Conservation (phyloP, 2,329 filamentous ascomycete genomes). For the Xylariales sp. region DNA sequence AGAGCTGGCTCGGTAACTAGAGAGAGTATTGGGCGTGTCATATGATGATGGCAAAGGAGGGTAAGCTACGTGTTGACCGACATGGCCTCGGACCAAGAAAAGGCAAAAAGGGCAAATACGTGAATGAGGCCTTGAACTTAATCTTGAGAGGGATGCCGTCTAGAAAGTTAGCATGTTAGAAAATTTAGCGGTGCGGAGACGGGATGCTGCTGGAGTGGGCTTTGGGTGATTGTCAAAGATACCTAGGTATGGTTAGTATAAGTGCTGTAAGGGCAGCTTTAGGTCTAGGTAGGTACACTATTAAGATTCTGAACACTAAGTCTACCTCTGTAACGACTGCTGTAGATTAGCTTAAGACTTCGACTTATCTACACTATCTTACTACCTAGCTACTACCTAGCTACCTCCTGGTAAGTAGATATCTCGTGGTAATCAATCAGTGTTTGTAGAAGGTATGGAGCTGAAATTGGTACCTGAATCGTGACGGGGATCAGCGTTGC, state of each 20-base stretch:
- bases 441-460: neutral
- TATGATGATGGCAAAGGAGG: neutral
- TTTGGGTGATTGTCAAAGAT: neutral
- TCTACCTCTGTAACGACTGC: too few species aligned
- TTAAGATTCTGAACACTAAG: too few species aligned
- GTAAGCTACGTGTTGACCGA: constrained; percentile 14
- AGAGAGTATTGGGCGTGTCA: neutral
- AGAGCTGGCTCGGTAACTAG: neutral
- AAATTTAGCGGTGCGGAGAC: constrained; percentile 24
- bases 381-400: too few species aligned
- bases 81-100: neutral
- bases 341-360: too few species aligned
- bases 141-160: neutral
- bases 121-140: neutral
- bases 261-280: too few species aligned
- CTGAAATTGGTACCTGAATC: constrained; percentile 22
- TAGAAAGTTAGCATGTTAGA: too few species aligned
- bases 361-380: neutral
- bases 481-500: constrained; percentile 11
- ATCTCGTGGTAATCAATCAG: too few species aligned
- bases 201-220: constrained; percentile 7
- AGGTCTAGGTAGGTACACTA: too few species aligned
- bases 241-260: too few species aligned
- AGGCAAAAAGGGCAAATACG: neutral
- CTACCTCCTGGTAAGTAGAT: too few species aligned